Evolutionary conservation across 768 basidiomycete species (phyloP), one percentile per base, ranked within the genome.

Genomic region (Myochromella boudieri): DNA sequence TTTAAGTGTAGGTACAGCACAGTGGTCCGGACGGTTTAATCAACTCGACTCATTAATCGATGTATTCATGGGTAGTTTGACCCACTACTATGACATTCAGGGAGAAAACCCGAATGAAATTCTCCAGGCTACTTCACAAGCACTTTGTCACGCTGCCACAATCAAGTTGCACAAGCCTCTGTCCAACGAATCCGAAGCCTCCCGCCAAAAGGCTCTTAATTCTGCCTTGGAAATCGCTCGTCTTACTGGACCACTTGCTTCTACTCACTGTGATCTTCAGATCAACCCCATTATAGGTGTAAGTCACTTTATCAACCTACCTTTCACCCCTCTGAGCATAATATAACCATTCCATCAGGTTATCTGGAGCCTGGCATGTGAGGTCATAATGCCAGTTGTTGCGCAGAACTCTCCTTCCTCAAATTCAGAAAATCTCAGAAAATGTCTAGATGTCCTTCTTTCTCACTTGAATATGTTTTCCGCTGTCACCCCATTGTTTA

Each of bases 21-120:
- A 44, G 6, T 43, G 44, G 36, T 50, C 48, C 1, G 48, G 43
- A 1, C 3, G 37, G 1, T 33, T 40, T 15, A 20, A 27, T 6
- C 48, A 41, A 9, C 37, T 50, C 15, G 48, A 50, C 14, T 44
- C 43, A 9, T 17, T 50, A 22, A 44, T 50, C 22, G 38, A 50
- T 17, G 11, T 11, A 15, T 27, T 44, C 20, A 27, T 25, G 25
- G 25, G 12, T 2, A 50, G 24, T 34, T 14, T 50, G 2, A 26
- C 48, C 12, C 31, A 20, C 2, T 20, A 34, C 3, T 38, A 34
- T 24, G 14, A 17, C 6, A 12, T 34, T 17, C 14, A n/a, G 33
- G n/a, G 14, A 6, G 14, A 12, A 12, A 14, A 14, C n/a, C 14
- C 33, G n/a, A 34, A 6, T 14, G n/a, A 6, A 34, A 6, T 6